Conservation (phyloP, 2,329 filamentous ascomycete species). For the Orbilia brochopaga region DNA sequence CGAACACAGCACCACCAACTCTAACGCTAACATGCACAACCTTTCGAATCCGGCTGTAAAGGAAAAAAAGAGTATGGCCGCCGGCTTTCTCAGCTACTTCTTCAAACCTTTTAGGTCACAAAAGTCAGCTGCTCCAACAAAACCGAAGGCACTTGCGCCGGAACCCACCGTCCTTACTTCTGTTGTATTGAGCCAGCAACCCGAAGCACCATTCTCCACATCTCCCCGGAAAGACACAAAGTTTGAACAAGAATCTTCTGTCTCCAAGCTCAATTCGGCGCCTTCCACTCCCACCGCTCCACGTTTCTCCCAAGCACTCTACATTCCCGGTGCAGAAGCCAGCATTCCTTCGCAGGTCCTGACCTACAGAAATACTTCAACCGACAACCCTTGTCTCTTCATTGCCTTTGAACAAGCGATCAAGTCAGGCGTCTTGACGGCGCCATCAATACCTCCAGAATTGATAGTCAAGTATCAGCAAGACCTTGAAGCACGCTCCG, state of each 20-base stretch:
- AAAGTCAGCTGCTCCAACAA: conserved; percentile 28
- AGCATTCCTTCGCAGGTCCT: conserved; percentile 15
- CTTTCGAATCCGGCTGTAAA: conserved; percentile 8
- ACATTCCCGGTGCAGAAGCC: conserved; percentile 34
- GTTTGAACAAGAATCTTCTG: conserved; percentile 31
- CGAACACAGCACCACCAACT: conserved; percentile 16
- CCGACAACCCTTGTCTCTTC: conserved; percentile 40
- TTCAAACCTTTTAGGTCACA: conserved; percentile 49
- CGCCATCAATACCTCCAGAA: conserved; percentile 42
- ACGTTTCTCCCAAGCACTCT: conserved; percentile 48
- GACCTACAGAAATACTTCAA: conserved; percentile 20
- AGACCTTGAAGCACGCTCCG: conserved; percentile 31
- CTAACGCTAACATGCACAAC: conserved; percentile 8
- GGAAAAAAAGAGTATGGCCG: conserved; percentile 34
- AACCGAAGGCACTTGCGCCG: conserved; percentile 21
- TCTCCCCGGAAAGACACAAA: conserved; percentile 33
- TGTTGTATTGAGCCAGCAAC: conserved; percentile 28
- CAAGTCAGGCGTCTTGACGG: conserved; percentile 35
- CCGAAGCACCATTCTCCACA: conserved; percentile 11
- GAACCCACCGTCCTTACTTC: neutral
- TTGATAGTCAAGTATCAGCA: conserved; percentile 39
- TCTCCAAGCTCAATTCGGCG: conserved; percentile 30
- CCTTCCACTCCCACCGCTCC: conserved; percentile 42
- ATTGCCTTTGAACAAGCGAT: conserved; percentile 46
- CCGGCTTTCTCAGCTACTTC: conserved; percentile 44